Evolutionary conservation across 495 filamentous ascomycete species (phyloP).

Genomic region (Aspergillus indologenus): DNA sequence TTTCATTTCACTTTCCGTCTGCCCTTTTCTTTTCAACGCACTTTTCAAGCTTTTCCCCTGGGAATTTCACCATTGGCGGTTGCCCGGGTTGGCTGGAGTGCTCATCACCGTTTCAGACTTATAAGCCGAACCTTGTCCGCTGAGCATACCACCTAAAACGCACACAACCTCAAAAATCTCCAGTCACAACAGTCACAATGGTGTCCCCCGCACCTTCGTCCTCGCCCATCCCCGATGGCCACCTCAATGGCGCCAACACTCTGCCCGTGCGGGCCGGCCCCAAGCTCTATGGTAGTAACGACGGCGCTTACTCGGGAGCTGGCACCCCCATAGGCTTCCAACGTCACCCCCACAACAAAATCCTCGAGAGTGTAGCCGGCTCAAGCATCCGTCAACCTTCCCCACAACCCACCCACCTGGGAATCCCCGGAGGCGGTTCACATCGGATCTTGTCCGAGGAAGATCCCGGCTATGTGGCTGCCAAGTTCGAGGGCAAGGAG

Average conservation of each 20-base stretch:
- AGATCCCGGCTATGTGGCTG: constrained; percentile 93
- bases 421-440: constrained; percentile 61
- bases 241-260: constrained; percentile 28
- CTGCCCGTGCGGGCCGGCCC: constrained; percentile 36
- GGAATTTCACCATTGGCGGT: not conserved
- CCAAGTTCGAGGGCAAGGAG: constrained; percentile 90
- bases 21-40: constrained; percentile 1
- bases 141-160: not conserved
- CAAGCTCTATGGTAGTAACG: constrained; percentile 36
- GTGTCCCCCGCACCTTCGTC: constrained; percentile 34
- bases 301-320: constrained; percentile 37
- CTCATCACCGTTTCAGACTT: constrained; percentile 7
- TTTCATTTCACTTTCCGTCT: not conserved
- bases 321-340: constrained; percentile 50
- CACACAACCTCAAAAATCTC: not conserved
- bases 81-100: constrained; percentile 1
- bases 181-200: constrained; percentile 26
- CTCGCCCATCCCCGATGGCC: constrained; percentile 30
- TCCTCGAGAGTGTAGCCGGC: constrained; percentile 59
- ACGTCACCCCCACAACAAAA: constrained; percentile 55
- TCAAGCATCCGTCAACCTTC: constrained; percentile 68
- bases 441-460: constrained; percentile 75
- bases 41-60: not conserved
- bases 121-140: not conserved
- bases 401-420: constrained; percentile 86